phyloP scores from a whole-genome alignment of 257 asterid species.

The Nicotiana otophora region DNA sequence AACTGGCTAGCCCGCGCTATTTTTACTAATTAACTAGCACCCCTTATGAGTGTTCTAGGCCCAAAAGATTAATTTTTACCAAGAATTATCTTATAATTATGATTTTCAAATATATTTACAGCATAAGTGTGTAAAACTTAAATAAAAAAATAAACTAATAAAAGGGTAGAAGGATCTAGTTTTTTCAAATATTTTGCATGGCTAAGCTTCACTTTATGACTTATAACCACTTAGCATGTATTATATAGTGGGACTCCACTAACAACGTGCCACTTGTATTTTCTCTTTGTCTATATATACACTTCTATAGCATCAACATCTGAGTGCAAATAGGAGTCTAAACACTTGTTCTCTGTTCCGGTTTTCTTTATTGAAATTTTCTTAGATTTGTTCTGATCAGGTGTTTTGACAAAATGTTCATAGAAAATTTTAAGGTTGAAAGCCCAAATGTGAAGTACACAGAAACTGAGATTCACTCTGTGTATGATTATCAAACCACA shows the following conservation, averaged over 20 bases:
- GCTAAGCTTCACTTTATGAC: slow-evolving; percentile 29
- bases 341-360: background rate
- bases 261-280: slow-evolving; percentile 12
- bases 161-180: background rate
- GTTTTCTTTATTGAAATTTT: background rate
- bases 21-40: too few species aligned
- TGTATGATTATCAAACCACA: slow-evolving; percentile 78
- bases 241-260: slow-evolving; percentile 10
- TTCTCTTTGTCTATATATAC: slow-evolving; percentile 5
- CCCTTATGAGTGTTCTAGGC: too few species aligned
- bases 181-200: slow-evolving; percentile 35
- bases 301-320: slow-evolving; percentile 1
- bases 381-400: background rate
- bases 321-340: background rate
- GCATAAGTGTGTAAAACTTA: background rate
- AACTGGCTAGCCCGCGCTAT: too few species aligned
- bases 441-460: slow-evolving; percentile 87
- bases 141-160: too few species aligned
- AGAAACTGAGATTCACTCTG: slow-evolving; percentile 66
- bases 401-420: slow-evolving; percentile 46
- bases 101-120: too few species aligned
- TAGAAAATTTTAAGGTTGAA: slow-evolving; percentile 84
- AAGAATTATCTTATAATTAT: too few species aligned
- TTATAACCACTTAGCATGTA: too few species aligned
- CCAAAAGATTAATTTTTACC: too few species aligned